Evolutionary conservation across 306 rosid species (phyloP).

Genomic region (Lupinus albus): DNA sequence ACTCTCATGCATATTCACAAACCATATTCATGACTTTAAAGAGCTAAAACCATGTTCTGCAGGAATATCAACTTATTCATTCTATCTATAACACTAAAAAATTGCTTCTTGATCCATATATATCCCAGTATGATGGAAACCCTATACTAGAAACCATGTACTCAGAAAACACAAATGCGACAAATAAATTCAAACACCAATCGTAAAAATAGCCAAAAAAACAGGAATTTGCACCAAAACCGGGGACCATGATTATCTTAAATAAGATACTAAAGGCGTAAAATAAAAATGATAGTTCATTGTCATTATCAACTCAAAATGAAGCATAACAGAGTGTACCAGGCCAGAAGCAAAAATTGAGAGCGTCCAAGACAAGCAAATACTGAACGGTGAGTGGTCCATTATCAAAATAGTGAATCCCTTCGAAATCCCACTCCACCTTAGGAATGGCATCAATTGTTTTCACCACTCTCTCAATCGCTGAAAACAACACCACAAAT

Average conservation of each 20-base stretch:
- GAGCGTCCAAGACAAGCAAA: slow-evolving; percentile 81
- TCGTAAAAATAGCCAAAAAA: not conserved
- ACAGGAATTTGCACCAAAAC: not conserved
- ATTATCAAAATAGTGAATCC: slow-evolving; percentile 92
- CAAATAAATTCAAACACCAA: not conserved
- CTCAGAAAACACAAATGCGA: not conserved
- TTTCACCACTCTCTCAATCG: slow-evolving; percentile 78
- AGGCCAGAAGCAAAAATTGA: slow-evolving; percentile 98
- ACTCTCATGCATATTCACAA: slow-evolving; percentile 31
- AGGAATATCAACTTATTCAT: slow-evolving; percentile 13
- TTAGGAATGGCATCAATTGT: slow-evolving; percentile 71
- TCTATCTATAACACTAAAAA: no score
- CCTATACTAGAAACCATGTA: not conserved
- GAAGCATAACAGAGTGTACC: slow-evolving; percentile 46
- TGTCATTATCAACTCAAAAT: not conserved
- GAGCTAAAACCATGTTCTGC: slow-evolving; percentile 1
- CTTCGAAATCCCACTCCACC: slow-evolving; percentile 95
- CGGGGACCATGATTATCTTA: not conserved
- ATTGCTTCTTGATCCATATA: no score
- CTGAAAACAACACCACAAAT: slow-evolving; percentile 44
- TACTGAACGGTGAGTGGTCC: slow-evolving; percentile 96
- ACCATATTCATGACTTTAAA: slow-evolving; percentile 1
- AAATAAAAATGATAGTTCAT: no score
- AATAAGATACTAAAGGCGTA: no score
- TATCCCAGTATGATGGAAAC: no score